Evolutionary conservation across 116 monocot species (phyloP).

Genomic region (Zostera marina): DNA sequence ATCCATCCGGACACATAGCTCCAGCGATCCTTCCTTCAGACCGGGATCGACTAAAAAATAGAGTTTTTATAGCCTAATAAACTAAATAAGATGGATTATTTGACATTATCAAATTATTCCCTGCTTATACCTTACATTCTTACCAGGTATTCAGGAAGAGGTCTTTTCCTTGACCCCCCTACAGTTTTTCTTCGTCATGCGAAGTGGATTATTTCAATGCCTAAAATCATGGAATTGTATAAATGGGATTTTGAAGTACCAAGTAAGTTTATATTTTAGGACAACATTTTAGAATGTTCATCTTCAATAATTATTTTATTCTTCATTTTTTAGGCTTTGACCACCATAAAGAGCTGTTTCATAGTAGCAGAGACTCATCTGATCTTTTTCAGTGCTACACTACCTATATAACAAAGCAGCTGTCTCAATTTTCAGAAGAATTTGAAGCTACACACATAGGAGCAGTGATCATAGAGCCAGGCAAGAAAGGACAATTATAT

Average conservation of each 20-base stretch:
- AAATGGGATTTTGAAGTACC: conserved; percentile 18
- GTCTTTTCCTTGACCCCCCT: conserved; percentile 77
- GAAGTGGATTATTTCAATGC: conserved; percentile 57
- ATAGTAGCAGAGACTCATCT: conserved; percentile 44
- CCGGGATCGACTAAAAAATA: too few relatives aligned
- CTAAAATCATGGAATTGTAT: conserved; percentile 22
- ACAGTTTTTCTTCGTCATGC: conserved; percentile 33
- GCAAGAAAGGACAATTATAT: conserved; percentile 17
- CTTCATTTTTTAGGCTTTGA: conserved; percentile 40
- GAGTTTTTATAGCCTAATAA: too few relatives aligned
- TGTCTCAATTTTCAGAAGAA: conserved; percentile 30
- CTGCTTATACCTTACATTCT: not conserved
- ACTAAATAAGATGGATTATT: too few relatives aligned
- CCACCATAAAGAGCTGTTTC: conserved; percentile 46
- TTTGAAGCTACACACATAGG: conserved; percentile 25
- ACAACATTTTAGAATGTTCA: not conserved
- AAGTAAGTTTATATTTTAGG: conserved; percentile 16
- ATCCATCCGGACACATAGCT: too few relatives aligned
- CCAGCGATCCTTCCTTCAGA: too few relatives aligned
- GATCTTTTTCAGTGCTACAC: conserved; percentile 36
- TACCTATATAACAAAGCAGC: conserved; percentile 47
- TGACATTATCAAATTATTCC: too few relatives aligned
- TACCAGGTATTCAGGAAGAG: conserved; percentile 87
- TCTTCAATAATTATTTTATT: not conserved
- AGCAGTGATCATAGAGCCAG: conserved; percentile 93